Evolutionary conservation across 2,329 filamentous ascomycete genomes (phyloP).

Genomic region (Acrodontium crateriforme): DNA sequence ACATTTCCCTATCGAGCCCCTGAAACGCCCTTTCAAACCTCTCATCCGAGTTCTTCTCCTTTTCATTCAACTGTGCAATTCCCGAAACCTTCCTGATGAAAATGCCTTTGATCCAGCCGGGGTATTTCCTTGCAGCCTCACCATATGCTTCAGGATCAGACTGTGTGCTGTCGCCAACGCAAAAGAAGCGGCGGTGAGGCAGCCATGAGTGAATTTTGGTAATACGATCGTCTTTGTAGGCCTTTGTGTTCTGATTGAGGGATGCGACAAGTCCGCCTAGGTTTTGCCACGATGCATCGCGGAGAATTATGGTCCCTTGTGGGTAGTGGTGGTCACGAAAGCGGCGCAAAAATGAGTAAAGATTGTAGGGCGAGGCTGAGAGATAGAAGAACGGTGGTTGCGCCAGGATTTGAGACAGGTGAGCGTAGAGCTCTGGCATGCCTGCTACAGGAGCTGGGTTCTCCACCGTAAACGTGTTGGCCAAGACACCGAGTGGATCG

Average conservation of each 20-base stretch:
- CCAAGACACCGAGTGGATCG: constrained; percentile 65
- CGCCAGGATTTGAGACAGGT: constrained; percentile 42
- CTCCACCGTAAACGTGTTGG: constrained; percentile 67
- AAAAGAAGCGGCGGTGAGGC: constrained; percentile 64
- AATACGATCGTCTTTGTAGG: constrained; percentile 75
- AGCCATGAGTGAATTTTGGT: constrained; percentile 66
- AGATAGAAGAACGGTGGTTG: constrained; percentile 81
- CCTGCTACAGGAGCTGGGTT: constrained; percentile 52
- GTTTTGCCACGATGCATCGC: constrained; percentile 77
- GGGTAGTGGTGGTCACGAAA: constrained; percentile 64
- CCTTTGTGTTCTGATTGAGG: constrained; percentile 65
- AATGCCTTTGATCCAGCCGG: constrained; percentile 69
- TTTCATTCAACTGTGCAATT: constrained; percentile 56
- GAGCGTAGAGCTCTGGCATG: constrained; percentile 73
- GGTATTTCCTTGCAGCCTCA: constrained; percentile 54
- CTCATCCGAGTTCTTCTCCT: constrained; percentile 50
- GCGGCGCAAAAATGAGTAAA: constrained; percentile 70
- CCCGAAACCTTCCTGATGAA: constrained; percentile 75
- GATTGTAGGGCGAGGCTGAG: constrained; percentile 84
- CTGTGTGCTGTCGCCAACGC: constrained; percentile 83
- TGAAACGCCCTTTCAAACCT: constrained; percentile 77
- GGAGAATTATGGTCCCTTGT: constrained; percentile 65
- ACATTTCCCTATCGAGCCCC: constrained; percentile 53
- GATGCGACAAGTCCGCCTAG: constrained; percentile 65
- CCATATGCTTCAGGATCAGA: constrained; percentile 84